Conservation (phyloP, 352 stramenopile genomes). For the Globisporangium nunn region DNA sequence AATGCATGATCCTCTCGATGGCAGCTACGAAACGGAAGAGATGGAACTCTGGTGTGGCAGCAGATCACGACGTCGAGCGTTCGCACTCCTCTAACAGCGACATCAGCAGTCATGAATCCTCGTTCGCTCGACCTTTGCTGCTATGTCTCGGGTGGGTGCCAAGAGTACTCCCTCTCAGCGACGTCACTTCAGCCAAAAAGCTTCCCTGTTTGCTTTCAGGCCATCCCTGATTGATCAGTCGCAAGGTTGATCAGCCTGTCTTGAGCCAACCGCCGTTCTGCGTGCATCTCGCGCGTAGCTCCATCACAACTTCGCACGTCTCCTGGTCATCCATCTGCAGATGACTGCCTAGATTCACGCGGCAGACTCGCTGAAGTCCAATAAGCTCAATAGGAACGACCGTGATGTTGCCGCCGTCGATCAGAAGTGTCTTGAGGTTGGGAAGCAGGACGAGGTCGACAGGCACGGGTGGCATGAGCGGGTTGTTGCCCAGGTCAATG, state of each 20-base stretch:
- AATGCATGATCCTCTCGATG: no score
- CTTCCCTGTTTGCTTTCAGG: not conserved
- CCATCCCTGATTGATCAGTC: no score
- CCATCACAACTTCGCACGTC: constrained; percentile 55
- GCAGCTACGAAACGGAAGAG: no score
- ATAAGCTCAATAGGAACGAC: constrained; percentile 63
- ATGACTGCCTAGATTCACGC: constrained; percentile 47
- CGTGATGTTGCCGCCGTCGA: constrained; percentile 43
- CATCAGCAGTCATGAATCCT: no score
- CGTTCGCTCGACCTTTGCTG: no score
- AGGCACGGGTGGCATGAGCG: constrained; percentile 36
- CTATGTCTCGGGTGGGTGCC: no score
- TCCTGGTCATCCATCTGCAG: constrained; percentile 61
- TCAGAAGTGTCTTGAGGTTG: constrained; percentile 58
- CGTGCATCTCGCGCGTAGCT: constrained; percentile 37
- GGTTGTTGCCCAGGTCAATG: constrained; percentile 63
- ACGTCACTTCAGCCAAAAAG: not conserved
- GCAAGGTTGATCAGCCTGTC: constrained; percentile 17
- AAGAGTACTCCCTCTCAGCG: no score
- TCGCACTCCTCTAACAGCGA: no score
- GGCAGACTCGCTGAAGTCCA: constrained; percentile 33
- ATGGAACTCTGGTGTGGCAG: no score
- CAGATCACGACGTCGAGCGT: no score
- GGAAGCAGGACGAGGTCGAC: constrained; percentile 30
- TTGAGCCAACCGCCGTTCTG: constrained; percentile 62